Evolutionary conservation across 352 stramenopile species (phyloP).

Genomic region (Phytophthora sp.): DNA sequence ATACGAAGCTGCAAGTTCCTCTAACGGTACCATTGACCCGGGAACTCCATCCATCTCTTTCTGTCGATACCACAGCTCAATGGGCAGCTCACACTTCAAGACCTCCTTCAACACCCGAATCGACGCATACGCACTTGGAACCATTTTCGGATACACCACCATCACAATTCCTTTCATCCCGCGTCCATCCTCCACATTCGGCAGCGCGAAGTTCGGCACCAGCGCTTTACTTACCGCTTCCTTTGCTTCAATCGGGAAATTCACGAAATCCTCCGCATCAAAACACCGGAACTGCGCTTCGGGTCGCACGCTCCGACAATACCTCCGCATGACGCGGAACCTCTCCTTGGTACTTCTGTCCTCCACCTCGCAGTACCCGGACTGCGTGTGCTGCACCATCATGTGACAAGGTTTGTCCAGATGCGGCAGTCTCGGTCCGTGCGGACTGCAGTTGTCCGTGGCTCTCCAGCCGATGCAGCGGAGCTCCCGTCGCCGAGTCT

Average conservation of each 20-base stretch:
- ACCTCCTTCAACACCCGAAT: conserved; percentile 40
- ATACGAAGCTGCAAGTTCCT: conserved; percentile 1
- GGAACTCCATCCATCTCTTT: conserved; percentile 37
- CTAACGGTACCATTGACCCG: conserved; percentile 19
- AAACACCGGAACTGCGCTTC: conserved; percentile 50
- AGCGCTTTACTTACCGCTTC: conserved; percentile 20
- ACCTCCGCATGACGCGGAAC: conserved; percentile 45
- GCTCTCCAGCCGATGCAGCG: conserved; percentile 39
- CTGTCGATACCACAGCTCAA: conserved; percentile 59
- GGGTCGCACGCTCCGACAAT: conserved; percentile 38
- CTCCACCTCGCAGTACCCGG: conserved; percentile 51
- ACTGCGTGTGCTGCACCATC: conserved; percentile 27
- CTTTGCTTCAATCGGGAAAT: conserved; percentile 36
- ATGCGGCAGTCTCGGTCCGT: conserved; percentile 26
- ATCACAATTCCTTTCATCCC: conserved; percentile 53
- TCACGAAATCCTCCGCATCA: conserved; percentile 49
- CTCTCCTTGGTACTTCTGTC: conserved; percentile 37
- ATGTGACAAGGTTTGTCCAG: conserved; percentile 32
- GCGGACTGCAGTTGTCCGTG: conserved; percentile 35
- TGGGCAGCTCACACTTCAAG: conserved; percentile 42
- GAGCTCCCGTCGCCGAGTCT: conserved; percentile 12
- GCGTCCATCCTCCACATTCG: neutral
- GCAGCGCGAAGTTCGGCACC: conserved; percentile 14
- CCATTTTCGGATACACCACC: conserved; percentile 61
- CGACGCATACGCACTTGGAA: conserved; percentile 50